Conservation (phyloP, 2,329 filamentous ascomycete genomes). For the Monosporascus sp. region DNA sequence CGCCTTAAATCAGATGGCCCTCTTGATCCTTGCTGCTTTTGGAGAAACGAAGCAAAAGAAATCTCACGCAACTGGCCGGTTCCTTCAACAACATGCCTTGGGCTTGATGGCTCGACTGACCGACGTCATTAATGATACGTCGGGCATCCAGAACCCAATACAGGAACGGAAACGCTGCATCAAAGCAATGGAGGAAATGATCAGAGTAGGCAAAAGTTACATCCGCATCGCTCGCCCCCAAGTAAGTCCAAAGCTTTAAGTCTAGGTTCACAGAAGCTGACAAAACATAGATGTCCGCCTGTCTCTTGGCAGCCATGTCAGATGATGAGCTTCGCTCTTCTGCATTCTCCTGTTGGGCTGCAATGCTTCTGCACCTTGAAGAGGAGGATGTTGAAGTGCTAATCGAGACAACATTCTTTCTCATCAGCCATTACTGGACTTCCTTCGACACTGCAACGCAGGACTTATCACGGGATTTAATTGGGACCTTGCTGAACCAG, state of each 20-base stretch:
- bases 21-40: constrained; percentile 33
- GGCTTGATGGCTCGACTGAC: constrained; percentile 82
- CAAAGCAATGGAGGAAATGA: constrained; percentile 81
- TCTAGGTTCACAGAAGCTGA: constrained; percentile 16
- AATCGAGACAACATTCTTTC: constrained; percentile 83
- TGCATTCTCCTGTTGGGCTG: constrained; percentile 79
- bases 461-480: constrained; percentile 53
- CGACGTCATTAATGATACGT: constrained; percentile 67
- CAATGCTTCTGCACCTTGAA: constrained; percentile 69
- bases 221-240: constrained; percentile 80
- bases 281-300: constrained; percentile 71
- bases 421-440: constrained; percentile 77
- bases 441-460: constrained; percentile 58
- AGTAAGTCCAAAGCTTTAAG: constrained; percentile 40
- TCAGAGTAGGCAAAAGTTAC: constrained; percentile 66
- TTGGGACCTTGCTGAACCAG: constrained; percentile 60
- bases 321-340: constrained; percentile 68
- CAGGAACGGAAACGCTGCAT: constrained; percentile 73
- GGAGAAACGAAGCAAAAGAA: constrained; percentile 43
- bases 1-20: constrained; percentile 43
- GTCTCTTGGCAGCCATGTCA: constrained; percentile 76
- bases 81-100: constrained; percentile 77
- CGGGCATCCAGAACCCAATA: constrained; percentile 46
- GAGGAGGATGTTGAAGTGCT: constrained; percentile 74
- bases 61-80: constrained; percentile 59